Percentiles rank a stretch among this genome's conserved stretches.
These are phyloP conservation scores for Cochlearia excelsa DNA, from an alignment of 345 rosid genomes.

Conservation along the genomic window DNA sequence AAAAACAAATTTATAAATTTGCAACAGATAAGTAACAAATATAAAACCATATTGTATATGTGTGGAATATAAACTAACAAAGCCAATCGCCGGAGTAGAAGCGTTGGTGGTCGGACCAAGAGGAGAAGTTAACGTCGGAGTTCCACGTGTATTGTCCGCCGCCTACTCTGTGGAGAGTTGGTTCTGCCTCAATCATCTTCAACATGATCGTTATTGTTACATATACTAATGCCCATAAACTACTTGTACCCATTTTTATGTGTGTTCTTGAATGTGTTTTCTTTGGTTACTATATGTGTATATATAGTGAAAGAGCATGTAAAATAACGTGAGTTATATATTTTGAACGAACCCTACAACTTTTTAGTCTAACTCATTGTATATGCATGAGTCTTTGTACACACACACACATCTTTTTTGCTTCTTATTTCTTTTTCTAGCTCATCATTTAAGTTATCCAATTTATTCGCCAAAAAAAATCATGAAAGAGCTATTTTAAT, in stretches of 20 bases:
- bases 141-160: slow-evolving; percentile 51
- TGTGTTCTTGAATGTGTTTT: neutral
- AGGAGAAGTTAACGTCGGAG: slow-evolving; percentile 45
- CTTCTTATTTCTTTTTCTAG: neutral
- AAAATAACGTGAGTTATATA: slow-evolving; percentile 1
- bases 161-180: slow-evolving; percentile 60
- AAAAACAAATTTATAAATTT: neutral
- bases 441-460: neutral
- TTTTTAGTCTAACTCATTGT: slow-evolving; percentile 19
- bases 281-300: slow-evolving; percentile 2
- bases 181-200: slow-evolving; percentile 9
- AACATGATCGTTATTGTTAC: slow-evolving; percentile 6
- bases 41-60: no score
- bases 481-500: slow-evolving; percentile 1
- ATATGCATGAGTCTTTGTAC: slow-evolving; percentile 29
- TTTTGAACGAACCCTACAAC: slow-evolving; percentile 20
- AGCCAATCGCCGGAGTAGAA: slow-evolving; percentile 62
- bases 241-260: slow-evolving; percentile 11
- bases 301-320: slow-evolving; percentile 21
- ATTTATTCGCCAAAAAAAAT: neutral
- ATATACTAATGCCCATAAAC: neutral
- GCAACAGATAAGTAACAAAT: neutral
- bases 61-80: slow-evolving; percentile 32
- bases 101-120: slow-evolving; percentile 45
- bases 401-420: slow-evolving; percentile 7